Base-by-base conservation (phyloP, 768 basidiomycete genomes). In the Hericium rajendrae region DNA sequence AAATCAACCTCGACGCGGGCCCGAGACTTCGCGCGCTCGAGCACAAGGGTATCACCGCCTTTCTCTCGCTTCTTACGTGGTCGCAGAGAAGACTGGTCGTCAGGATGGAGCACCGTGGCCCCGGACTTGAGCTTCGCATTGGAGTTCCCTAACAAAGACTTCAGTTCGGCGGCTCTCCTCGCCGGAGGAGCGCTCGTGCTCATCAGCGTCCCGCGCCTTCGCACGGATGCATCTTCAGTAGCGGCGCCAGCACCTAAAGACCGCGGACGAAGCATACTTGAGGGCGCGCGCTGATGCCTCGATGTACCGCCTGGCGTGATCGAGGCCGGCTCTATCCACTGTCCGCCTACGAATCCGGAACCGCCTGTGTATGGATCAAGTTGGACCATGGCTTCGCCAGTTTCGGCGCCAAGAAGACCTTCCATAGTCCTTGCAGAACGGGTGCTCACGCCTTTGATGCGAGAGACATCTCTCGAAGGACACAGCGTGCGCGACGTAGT, bases 1-100 rank as follows among this genome's bases (percentile, higher is more conserved):
- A 95, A 82, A 62, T 94, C 90, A 11, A 94, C 74, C 67, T 88
- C 86, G 1, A 94, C 86, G 54, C 90, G 84, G 8, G 91, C 83
- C 22, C 78, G 81, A 13, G 81, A 66, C 64, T 83, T 85, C 4
- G 88, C 84, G 64, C 88, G 86, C 68, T 91, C 91, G 40, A 91
- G 72, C 1, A 71, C 68, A 20, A 83, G 74, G 12, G 67, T 60
- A 38, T 70, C 66, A 4, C 49, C 53, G 5, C 38, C 57, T 54
- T 59, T 56, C 51, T 24, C 53, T 56, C 26, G n/a, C 38, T 3
- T 26, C 16, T 43, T 11, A 2, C 38, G 24, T 20, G 48, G 46
- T 12, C 16, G 39, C 9, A 22, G 16, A 49, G 55, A 39, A 12
- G 41, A 46, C 1, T 6, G 26, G 18, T 57, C 66, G 49, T 64